Base-by-base conservation (phyloP, 208 protist species). In the Jaenimonas drosophilae region DNA sequence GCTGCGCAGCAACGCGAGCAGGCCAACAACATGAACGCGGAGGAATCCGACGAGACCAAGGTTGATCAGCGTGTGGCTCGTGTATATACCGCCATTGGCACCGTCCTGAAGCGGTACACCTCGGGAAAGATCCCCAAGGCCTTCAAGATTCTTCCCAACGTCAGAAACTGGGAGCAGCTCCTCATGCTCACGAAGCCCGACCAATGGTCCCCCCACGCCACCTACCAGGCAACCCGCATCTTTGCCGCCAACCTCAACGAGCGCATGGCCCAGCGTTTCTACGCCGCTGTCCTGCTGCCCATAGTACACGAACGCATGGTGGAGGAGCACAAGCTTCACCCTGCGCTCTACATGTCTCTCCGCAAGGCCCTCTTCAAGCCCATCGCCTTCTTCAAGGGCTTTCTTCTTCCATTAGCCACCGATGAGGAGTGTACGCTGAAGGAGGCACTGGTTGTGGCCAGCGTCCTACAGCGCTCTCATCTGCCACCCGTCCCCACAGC, bases 111-210 rank as follows among this genome's bases (percentile, higher is more conserved):
- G 49, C 71, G 54, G 14, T 99, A 99, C 75, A 95, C 79, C n/a
- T 92, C 83, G 19, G 98, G 98, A 24, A 99, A 99, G 74, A 70
- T 99, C 7, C 98, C 97, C 17, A 99, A 99, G 76, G 97, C 97
- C 12, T 98, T 99, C 70, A 99, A 98, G 71, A 89, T 99, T 33
- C 64, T 99, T 30, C 98, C 98, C 29, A 85, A 88, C 29, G 81
- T 99, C 17, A 65, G 76, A 27, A 89, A 94, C 70, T 99, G 97
- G 97, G 96, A 99, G 78, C 93, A 97, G 72, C 73, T 99, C 32
- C 51, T 99, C 29, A 96, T 93, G 76, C 70, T 99, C 5, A 98
- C 96, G 12, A 71, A 88, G 38, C 97, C 97, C 17, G 76, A 96
- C 36, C 70, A 92, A 40, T 98, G 96, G 94, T 96, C 92, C 20